phyloP scores from a whole-genome alignment of 257 asterid genomes.

The Solanum lignicaule region DNA sequence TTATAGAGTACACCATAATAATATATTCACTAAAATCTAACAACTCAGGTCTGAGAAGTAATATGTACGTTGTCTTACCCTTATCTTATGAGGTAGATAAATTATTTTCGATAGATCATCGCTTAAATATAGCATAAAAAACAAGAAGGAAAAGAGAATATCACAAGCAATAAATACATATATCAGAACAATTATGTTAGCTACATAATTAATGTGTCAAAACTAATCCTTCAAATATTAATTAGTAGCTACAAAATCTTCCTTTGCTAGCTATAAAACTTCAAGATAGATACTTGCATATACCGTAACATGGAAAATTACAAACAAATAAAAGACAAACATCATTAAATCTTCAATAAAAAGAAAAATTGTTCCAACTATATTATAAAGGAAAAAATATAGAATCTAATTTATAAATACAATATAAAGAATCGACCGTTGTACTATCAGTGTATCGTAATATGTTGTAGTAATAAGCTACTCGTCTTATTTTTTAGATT shows the following conservation, averaged over 20 bases:
- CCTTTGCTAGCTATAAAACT: background rate
- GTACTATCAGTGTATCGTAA: background rate
- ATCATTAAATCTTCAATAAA: background rate
- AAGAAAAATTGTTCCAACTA: too few species aligned
- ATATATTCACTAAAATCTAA: too few species aligned
- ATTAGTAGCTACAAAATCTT: background rate
- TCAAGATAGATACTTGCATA: constrained; percentile 32
- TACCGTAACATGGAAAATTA: constrained; percentile 35
- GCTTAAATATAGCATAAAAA: background rate
- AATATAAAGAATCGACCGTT: background rate
- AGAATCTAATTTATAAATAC: background rate
- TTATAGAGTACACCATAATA: too few species aligned
- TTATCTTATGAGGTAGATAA: too few species aligned
- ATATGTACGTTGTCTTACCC: too few species aligned
- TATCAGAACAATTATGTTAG: too few species aligned
- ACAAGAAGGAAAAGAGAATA: too few species aligned
- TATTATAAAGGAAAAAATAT: background rate
- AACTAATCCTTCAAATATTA: background rate
- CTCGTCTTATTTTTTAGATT: too few species aligned
- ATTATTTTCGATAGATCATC: too few species aligned
- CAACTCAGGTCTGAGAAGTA: too few species aligned
- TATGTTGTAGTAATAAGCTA: background rate
- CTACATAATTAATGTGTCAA: background rate
- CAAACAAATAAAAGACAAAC: background rate
- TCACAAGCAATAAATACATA: too few species aligned